A percentile compares a stretch with the other conserved stretches of the same genome.
Conservation (phyloP, 1,284 basidiomycete genomes). For the Crucibulum parvulum region DNA sequence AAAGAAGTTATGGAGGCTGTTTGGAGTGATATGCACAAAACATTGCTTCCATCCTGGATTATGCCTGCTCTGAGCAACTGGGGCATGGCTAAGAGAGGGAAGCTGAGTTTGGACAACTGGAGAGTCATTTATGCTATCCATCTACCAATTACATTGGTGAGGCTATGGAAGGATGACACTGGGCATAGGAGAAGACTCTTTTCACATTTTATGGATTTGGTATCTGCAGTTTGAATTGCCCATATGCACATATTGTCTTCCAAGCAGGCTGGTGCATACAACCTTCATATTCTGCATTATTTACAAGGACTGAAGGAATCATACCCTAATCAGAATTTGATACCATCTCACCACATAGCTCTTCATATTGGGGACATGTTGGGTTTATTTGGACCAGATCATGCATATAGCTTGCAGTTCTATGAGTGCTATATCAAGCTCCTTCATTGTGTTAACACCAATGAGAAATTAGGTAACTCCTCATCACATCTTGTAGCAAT, state of each 20-base stretch:
- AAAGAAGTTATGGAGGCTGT: conserved; percentile 17
- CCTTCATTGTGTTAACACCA: conserved; percentile 18
- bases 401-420: conserved; percentile 12
- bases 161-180: conserved; percentile 9
- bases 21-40: conserved; percentile 24
- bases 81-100: conserved; percentile 26
- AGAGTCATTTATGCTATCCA: conserved; percentile 28
- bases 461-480: conserved; percentile 13
- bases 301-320: not conserved
- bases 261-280: conserved; percentile 6
- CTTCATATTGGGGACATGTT: conserved; percentile 16
- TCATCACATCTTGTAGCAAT: not conserved
- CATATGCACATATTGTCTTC: conserved; percentile 7
- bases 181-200: conserved; percentile 7
- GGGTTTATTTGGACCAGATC: conserved; percentile 16
- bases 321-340: conserved; percentile 4
- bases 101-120: conserved; percentile 37
- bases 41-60: conserved; percentile 29
- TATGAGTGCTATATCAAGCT: conserved; percentile 19
- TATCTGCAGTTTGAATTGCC: conserved; percentile 12
- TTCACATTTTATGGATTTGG: conserved; percentile 13
- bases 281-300: conserved; percentile 7
- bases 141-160: conserved; percentile 29
- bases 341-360: conserved; percentile 10
- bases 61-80: conserved; percentile 26